A percentile compares a stretch with the other conserved stretches of the same genome.
Conservation (phyloP, 176 grass and related monocot species). For the Ananas comosus region DNA sequence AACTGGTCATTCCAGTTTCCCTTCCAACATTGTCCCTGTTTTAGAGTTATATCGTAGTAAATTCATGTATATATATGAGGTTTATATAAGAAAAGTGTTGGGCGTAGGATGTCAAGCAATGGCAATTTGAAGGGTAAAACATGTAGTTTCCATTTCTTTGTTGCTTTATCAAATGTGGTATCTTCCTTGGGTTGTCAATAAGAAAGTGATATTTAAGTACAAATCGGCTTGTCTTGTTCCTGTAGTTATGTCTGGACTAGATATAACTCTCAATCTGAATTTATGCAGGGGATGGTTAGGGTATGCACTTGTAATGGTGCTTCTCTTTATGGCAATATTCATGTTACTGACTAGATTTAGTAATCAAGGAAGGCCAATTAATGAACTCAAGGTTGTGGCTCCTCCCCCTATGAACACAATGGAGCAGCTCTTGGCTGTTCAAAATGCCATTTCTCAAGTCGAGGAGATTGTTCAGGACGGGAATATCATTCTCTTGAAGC, state of each 20-base stretch:
- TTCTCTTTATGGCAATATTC: slow-evolving; percentile 68
- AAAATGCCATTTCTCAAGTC: slow-evolving; percentile 90
- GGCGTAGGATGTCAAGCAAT: no score
- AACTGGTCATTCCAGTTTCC: no score
- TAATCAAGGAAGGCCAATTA: slow-evolving; percentile 60
- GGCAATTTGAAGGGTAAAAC: no score
- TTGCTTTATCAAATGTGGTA: no score
- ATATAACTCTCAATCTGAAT: slow-evolving; percentile 5
- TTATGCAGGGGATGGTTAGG: slow-evolving; percentile 69
- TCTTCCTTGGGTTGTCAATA: neutral
- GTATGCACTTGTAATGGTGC: slow-evolving; percentile 47
- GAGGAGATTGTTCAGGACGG: slow-evolving; percentile 87
- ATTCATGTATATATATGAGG: no score
- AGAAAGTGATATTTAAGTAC: neutral
- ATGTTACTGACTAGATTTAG: slow-evolving; percentile 82
- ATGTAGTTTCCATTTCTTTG: no score
- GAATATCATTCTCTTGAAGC: slow-evolving; percentile 89
- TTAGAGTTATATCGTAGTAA: no score
- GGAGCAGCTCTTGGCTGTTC: slow-evolving; percentile 96
- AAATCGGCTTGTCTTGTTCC: neutral
- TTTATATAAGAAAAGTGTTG: no score
- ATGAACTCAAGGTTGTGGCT: slow-evolving; percentile 64
- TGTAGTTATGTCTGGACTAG: neutral
- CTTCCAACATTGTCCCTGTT: no score
- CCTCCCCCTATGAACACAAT: slow-evolving; percentile 83